A percentile compares a stretch with the other conserved stretches of the same genome.
These are phyloP conservation scores for Colletotrichum sp. DNA, from an alignment of 2,329 filamentous ascomycete genomes.

Conservation along the genomic window DNA sequence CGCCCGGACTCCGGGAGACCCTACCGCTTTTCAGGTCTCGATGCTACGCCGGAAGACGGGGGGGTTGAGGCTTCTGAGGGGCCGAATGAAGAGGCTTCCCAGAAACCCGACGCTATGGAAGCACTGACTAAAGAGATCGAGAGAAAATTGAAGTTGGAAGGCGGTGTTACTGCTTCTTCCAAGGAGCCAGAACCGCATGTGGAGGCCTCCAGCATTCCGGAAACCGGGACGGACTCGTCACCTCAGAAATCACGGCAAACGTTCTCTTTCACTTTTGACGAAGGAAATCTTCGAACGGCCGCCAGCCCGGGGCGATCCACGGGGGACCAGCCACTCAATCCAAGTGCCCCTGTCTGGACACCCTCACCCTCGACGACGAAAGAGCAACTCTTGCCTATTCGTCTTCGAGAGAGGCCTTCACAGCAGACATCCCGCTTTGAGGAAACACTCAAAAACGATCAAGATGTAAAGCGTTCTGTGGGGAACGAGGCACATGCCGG, in stretches of 20 bases:
- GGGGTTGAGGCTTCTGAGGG: rapidly evolving
- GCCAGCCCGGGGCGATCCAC: rapidly evolving
- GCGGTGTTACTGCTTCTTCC: neutral
- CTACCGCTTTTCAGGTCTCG: no score
- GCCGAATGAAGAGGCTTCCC: rapidly evolving
- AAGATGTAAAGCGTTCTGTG: rapidly evolving
- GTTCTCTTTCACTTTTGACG: neutral
- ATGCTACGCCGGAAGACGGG: rapidly evolving
- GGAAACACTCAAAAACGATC: rapidly evolving
- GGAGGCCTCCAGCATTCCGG: neutral
- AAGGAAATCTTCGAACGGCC: neutral
- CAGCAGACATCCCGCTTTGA: rapidly evolving
- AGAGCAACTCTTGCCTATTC: neutral
- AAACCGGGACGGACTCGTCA: rapidly evolving
- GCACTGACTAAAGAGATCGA: rapidly evolving
- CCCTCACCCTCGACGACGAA: neutral
- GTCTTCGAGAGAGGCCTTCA: neutral
- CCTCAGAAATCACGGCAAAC: rapidly evolving
- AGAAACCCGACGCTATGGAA: rapidly evolving
- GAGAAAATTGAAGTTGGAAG: rapidly evolving
- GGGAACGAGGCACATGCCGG: rapidly evolving
- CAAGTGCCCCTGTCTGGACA: neutral
- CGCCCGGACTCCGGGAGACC: rapidly evolving
- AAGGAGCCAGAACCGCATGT: rapidly evolving
- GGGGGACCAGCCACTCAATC: rapidly evolving